Base-by-base conservation (phyloP, 768 basidiomycete genomes). In the Gloeostereum incarnatum region DNA sequence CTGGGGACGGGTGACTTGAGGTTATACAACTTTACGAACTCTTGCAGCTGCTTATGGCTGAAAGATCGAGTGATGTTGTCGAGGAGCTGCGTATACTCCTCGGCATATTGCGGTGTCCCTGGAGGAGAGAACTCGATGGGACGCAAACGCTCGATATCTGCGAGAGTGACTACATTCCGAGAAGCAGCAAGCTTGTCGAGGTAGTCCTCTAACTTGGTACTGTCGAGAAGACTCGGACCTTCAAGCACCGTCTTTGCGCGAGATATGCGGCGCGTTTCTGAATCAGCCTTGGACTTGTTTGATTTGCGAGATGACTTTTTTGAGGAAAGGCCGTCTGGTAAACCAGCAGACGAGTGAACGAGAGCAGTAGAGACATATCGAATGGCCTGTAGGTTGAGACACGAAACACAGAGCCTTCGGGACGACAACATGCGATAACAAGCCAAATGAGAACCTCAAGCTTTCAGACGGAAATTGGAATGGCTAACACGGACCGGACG, bases 11-110 rank as follows among this genome's bases (percentile, higher is more conserved):
- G 48, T 51, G 5, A 50, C 5, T 58, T 51, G 19, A 78, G 49
- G 14, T 61, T 62, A 47, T 77, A 78, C 29, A 72, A 48, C 39
- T 61, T 54, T 8, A 73, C 48, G 46, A 84, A 78, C 24, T 60
- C 49, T 24, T 66, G 69, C 19, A 88, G 61, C 50, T 87, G 84
- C 20, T 64, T 59, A 40, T 60, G 65, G 45, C 67, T 80, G 55
- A 88, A 88, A 13, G 83, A 74, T 17, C 67, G 68, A 41, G 68
- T 66, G 14, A 88, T 59, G 2, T 55, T 63, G 35, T 71, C 64
- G 23, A 74, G 43, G n/a, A 81, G 57, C n/a, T 57, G 51, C 24
- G 62, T 63, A 47, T 82, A 85, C 35, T 73, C 59, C 13, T 48
- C 44, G 40, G 69, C 65, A 49, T 83, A 88, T 37, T 61, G 47